Conservation (phyloP, 805 yeast species). For the Ogataea degrootiae region DNA sequence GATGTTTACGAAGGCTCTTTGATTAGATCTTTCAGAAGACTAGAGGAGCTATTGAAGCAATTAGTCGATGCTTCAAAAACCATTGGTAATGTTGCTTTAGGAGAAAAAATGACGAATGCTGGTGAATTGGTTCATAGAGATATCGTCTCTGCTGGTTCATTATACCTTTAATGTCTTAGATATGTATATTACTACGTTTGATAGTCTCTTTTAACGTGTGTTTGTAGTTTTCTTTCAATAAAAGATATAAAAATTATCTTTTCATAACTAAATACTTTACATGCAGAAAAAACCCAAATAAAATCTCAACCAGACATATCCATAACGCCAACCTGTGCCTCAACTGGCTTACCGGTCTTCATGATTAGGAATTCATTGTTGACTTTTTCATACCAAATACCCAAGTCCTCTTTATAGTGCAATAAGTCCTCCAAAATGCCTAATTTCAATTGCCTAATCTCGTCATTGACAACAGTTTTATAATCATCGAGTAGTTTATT, state of each 20-base stretch:
- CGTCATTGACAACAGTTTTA: constrained; percentile 13
- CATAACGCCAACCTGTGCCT: constrained; percentile 18
- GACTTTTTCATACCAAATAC: constrained; percentile 21
- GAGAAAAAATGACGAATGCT: constrained; percentile 84
- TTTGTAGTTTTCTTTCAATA: no score
- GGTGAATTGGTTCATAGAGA: constrained; percentile 88
- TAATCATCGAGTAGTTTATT: constrained; percentile 24
- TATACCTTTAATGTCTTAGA: constrained; percentile 48
- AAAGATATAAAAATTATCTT: no score
- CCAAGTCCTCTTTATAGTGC: constrained; percentile 8
- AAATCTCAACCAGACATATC: constrained; percentile 8
- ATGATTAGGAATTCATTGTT: constrained; percentile 11
- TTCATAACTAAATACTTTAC: no score
- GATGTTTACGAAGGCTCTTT: constrained; percentile 97
- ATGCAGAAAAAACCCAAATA: no score
- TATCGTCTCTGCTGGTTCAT: constrained; percentile 92
- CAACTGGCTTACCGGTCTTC: constrained; percentile 18
- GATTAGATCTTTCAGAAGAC: constrained; percentile 88
- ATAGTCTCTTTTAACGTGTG: no score
- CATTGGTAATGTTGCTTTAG: constrained; percentile 84
- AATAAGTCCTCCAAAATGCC: constrained; percentile 14
- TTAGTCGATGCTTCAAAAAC: constrained; percentile 88
- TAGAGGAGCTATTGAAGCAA: constrained; percentile 91
- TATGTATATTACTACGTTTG: no score
- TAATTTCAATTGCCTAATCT: constrained; percentile 19